These are phyloP conservation scores for Mucor circinelloides DNA, from an alignment of 371 early-diverging fungal genomes.

Conservation along the genomic window DNA sequence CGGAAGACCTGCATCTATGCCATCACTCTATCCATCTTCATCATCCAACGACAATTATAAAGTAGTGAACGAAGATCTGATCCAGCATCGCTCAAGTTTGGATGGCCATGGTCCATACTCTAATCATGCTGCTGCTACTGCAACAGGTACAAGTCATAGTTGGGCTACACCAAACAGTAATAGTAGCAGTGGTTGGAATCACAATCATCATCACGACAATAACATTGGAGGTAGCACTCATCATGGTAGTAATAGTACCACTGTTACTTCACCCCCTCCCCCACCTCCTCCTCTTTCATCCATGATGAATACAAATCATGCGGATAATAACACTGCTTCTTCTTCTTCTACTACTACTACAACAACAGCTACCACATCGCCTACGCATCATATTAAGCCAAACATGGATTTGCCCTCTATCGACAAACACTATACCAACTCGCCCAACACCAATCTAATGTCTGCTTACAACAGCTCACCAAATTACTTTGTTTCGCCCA, in stretches of 20 bases:
- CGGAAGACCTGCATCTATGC: slow-evolving; percentile 25
- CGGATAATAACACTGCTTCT: slow-evolving; percentile 6
- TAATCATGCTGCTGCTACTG: neutral
- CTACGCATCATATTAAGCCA: neutral
- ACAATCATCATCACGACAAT: slow-evolving; percentile 14
- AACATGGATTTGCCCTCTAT: slow-evolving; percentile 1
- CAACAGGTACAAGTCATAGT: neutral
- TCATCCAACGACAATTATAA: neutral
- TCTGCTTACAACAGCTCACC: slow-evolving; percentile 13
- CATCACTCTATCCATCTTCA: slow-evolving; percentile 7
- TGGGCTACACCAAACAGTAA: slow-evolving; percentile 13
- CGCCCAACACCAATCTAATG: slow-evolving; percentile 1
- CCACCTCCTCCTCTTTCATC: slow-evolving; percentile 3
- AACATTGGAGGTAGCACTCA: neutral
- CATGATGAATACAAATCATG: slow-evolving; percentile 6
- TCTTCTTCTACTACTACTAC: slow-evolving; percentile 9
- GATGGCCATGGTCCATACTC: slow-evolving; percentile 6
- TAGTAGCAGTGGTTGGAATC: slow-evolving; percentile 21
- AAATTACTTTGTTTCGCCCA: slow-evolving; percentile 21
- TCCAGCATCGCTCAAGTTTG: neutral
- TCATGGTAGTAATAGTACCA: slow-evolving; percentile 6
- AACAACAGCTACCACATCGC: neutral
- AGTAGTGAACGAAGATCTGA: neutral
- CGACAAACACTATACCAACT: neutral
- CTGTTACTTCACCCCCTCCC: slow-evolving; percentile 6